Percentiles rank a stretch among this genome's conserved stretches.
These are phyloP conservation scores for Talaromyces nanjingensis DNA, from an alignment of 495 filamentous ascomycete genomes.

Conservation along the genomic window DNA sequence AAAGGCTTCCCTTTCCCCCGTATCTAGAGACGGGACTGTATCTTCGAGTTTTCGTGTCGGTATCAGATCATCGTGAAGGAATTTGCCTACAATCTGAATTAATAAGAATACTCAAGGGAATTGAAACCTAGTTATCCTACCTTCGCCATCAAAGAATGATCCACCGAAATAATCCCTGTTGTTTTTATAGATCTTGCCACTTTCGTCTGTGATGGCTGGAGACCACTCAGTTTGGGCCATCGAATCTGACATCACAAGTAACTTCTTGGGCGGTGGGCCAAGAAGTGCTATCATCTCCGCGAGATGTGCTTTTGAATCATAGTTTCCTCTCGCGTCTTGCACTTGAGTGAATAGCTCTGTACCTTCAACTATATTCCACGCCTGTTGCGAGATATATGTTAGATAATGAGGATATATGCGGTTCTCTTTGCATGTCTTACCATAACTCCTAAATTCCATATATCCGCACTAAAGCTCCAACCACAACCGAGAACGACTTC, in stretches of 20 bases:
- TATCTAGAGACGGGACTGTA: conserved; percentile 22
- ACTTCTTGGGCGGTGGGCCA: conserved; percentile 21
- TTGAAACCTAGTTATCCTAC: neutral
- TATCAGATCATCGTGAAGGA: conserved; percentile 15
- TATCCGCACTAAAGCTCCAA: conserved; percentile 35
- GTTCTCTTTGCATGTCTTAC: conserved; percentile 13
- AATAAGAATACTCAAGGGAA: conserved; percentile 3
- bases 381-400: conserved; percentile 11
- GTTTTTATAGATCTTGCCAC: conserved; percentile 16
- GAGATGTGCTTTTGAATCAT: conserved; percentile 21
- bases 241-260: conserved; percentile 12
- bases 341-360: conserved; percentile 18
- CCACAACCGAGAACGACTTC: conserved; percentile 28
- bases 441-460: conserved; percentile 33
- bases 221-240: conserved; percentile 5
- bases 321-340: conserved; percentile 13
- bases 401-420: neutral
- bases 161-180: conserved; percentile 7
- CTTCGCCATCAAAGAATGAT: conserved; percentile 17
- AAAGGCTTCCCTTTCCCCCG: conserved; percentile 28
- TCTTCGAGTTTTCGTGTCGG: conserved; percentile 24
- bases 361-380: conserved; percentile 24
- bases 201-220: conserved; percentile 1
- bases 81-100: neutral
- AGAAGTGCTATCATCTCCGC: conserved; percentile 22